Evolutionary conservation across 345 rosid genomes (phyloP).

Genomic region (Euclidium syriacum): DNA sequence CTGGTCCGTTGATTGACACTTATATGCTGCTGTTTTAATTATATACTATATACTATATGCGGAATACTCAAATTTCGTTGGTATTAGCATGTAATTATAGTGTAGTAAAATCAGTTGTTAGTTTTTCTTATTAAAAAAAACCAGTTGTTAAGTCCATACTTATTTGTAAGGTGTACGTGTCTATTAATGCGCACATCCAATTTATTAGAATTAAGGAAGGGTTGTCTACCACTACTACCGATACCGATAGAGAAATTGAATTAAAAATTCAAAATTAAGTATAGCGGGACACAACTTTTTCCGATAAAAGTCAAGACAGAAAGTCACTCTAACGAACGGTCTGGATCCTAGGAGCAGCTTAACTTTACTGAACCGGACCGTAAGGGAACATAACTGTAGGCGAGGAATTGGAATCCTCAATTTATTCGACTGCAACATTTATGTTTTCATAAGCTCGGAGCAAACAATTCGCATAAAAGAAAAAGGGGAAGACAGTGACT

Average conservation of each 20-base stretch:
- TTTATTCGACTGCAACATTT: background rate
- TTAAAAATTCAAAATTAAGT: background rate
- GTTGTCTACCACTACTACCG: constrained; percentile 15
- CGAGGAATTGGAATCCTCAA: background rate
- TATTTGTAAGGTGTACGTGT: constrained; percentile 9
- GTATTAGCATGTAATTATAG: too few species aligned
- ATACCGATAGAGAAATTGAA: background rate
- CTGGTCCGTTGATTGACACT: background rate
- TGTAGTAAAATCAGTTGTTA: too few species aligned
- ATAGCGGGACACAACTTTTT: background rate
- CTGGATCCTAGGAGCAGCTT: background rate
- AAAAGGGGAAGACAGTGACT: background rate
- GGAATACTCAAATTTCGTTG: too few species aligned
- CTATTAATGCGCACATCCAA: background rate
- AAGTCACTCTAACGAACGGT: constrained; percentile 7
- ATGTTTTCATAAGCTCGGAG: background rate
- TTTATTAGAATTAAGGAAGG: background rate
- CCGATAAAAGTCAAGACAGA: background rate
- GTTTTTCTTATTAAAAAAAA: too few species aligned
- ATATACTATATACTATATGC: too few species aligned
- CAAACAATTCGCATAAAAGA: background rate
- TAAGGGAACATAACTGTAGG: background rate
- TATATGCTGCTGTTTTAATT: too few species aligned
- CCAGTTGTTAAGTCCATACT: background rate
- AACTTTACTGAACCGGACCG: background rate